Evolutionary conservation across 2,329 filamentous ascomycete genomes (phyloP).

Genomic region (Lachnellula arida): DNA sequence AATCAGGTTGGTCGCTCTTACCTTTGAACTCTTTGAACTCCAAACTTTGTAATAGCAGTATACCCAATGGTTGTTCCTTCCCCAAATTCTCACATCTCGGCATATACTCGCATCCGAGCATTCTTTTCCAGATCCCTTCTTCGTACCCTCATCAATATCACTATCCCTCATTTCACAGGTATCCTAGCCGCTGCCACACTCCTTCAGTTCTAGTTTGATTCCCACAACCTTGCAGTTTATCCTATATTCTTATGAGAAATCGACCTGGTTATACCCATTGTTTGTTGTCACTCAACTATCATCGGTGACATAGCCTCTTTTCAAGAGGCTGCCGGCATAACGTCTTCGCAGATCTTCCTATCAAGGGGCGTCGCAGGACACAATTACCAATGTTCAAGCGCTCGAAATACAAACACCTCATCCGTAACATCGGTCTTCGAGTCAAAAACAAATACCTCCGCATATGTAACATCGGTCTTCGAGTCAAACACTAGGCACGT

Average conservation of each 20-base stretch:
- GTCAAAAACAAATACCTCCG: constrained; percentile 8
- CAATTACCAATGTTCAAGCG: constrained; percentile 24
- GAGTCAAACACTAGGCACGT: constrained; percentile 25
- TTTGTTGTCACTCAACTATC: constrained; percentile 23
- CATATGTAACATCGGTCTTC: constrained; percentile 25
- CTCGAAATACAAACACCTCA: not conserved
- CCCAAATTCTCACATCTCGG: not conserved
- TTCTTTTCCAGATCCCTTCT: not conserved
- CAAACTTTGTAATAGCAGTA: constrained; percentile 6
- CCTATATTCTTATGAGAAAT: not conserved
- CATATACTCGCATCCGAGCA: not conserved
- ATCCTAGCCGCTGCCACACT: not conserved
- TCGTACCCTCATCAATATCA: not conserved
- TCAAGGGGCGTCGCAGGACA: constrained; percentile 40
- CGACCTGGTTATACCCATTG: constrained; percentile 14
- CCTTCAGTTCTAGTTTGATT: not conserved
- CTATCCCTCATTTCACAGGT: not conserved
- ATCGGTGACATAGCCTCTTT: constrained; percentile 18
- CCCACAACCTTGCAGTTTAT: not conserved
- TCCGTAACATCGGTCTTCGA: constrained; percentile 27
- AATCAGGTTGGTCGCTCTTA: constrained; percentile 10
- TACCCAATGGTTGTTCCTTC: not conserved
- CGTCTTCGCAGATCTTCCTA: constrained; percentile 45
- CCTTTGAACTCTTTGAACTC: constrained; percentile 1
- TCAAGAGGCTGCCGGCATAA: constrained; percentile 29